Evolutionary conservation across 768 basidiomycete species (phyloP), one percentile per base, ranked within the genome.

Genomic region (Bullera alba): DNA sequence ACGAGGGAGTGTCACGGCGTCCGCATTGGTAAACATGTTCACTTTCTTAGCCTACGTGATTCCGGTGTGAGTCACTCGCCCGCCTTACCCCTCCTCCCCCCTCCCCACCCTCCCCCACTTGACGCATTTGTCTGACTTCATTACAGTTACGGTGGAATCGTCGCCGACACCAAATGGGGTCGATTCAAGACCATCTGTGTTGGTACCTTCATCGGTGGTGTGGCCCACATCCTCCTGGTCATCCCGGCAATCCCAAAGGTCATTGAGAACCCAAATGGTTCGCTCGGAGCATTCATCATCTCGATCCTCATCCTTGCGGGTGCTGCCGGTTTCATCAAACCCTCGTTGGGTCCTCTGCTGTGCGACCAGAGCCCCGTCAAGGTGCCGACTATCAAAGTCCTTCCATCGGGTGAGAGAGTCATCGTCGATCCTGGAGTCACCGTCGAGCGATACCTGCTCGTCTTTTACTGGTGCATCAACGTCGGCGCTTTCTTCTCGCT

Each of bases 271-370:
- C 8, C 41, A 50, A 12, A 37, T 10, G 14, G 23, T 21, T 61
- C 69, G 12, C 44, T 68, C 37, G 61, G 54, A 46, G 46, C 49
- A 25, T 70, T 73, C 58, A 50, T 70, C 46, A 59, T 69, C 45
- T 55, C 59, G 1, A 32, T 69, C 41, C 42, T 66, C 47, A 67
- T 67, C 54, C 56, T 72, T 19, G 57, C 67, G 14, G 58, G 63
- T 46, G 69, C 69, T 19, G 47, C 67, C 15, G 71, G 71, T n/a
- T 65, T 65, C 50, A 71, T 72, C 67, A 73, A 73, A 56, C 70
- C 72, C 1, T 59, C 51, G 30, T 46, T 73, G 12, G 67, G 56
- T 15, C 69, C 72, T 10, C 37, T 73, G 3, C 57, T 73, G 37
- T 66, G 63, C 44, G 72, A 73, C 39, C 70, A 73, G 45, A 58